Evolutionary conservation across 352 stramenopile species (phyloP).

Genomic region (Plasmopara muralis): DNA sequence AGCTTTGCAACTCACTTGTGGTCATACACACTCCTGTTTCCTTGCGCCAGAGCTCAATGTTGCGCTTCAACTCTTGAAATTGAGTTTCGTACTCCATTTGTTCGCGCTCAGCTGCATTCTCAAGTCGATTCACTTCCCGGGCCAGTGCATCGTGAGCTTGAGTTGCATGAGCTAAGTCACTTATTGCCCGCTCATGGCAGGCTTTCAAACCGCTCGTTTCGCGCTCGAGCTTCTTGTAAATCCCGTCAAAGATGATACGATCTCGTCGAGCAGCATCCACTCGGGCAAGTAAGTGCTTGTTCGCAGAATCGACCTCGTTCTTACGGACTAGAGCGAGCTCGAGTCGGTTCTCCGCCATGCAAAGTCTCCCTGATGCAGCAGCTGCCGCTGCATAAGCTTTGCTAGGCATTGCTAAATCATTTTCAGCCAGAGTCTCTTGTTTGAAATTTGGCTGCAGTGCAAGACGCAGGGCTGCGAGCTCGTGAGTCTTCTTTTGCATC

Average conservation of each 20-base stretch:
- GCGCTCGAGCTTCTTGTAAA: constrained; percentile 83
- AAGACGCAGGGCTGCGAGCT: constrained; percentile 33
- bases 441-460: constrained; percentile 21
- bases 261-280: constrained; percentile 67
- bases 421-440: constrained; percentile 12
- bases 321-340: constrained; percentile 73
- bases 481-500: constrained; percentile 36
- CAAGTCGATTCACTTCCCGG: constrained; percentile 42
- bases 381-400: constrained; percentile 24
- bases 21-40: constrained; percentile 21
- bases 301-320: constrained; percentile 77
- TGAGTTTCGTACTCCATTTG: constrained; percentile 54
- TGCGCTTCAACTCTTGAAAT: constrained; percentile 52
- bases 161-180: constrained; percentile 38
- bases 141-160: constrained; percentile 41
- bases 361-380: constrained; percentile 38
- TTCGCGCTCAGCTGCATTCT: constrained; percentile 41
- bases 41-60: constrained; percentile 44
- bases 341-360: constrained; percentile 61
- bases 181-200: constrained; percentile 37
- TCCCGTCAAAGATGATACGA: constrained; percentile 70
- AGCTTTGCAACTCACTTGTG: constrained; percentile 7
- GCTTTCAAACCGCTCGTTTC: constrained; percentile 49
- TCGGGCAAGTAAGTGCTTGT: constrained; percentile 64
- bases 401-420: constrained; percentile 13